These are phyloP conservation scores for Phialophora macrospora DNA, from an alignment of 2,329 filamentous ascomycete species.

Conservation along the genomic window DNA sequence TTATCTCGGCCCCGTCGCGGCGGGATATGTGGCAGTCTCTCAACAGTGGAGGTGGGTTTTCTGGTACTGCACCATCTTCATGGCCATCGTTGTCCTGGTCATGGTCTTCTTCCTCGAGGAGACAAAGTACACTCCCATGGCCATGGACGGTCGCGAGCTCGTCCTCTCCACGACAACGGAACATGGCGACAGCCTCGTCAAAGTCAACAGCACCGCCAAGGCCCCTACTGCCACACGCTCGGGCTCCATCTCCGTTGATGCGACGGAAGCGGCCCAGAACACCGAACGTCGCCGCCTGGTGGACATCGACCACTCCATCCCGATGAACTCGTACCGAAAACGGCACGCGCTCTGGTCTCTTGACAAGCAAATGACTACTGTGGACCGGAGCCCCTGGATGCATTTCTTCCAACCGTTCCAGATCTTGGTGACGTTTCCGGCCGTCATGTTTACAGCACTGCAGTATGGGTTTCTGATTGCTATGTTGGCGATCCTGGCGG, in stretches of 20 bases:
- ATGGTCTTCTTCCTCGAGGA: conserved; percentile 48
- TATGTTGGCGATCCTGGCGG: conserved; percentile 45
- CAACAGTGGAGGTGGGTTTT: conserved; percentile 48
- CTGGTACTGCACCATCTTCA: conserved; percentile 45
- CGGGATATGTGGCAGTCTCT: conserved; percentile 43
- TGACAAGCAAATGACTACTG: conserved; percentile 30
- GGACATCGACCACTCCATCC: conserved; percentile 41
- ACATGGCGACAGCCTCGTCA: conserved; percentile 19
- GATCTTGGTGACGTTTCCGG: conserved; percentile 46
- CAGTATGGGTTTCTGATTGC: conserved; percentile 49
- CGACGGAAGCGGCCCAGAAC: conserved; percentile 22
- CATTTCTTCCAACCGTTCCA: conserved; percentile 44
- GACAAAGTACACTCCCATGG: conserved; percentile 42
- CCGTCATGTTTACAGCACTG: conserved; percentile 48
- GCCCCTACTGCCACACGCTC: not conserved
- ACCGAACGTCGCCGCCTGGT: conserved; percentile 33
- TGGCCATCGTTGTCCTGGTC: conserved; percentile 40
- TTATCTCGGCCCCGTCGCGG: conserved; percentile 46
- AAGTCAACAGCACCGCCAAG: conserved; percentile 28
- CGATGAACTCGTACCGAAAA: conserved; percentile 40
- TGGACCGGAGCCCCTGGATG: conserved; percentile 41
- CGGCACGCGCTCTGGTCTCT: conserved; percentile 40
- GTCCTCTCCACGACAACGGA: conserved; percentile 7
- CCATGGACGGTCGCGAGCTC: conserved; percentile 33
- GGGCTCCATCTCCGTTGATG: conserved; percentile 22